Evolutionary conservation across 2,329 filamentous ascomycete genomes (phyloP).

Genomic region (Aspergillus fijiensis): DNA sequence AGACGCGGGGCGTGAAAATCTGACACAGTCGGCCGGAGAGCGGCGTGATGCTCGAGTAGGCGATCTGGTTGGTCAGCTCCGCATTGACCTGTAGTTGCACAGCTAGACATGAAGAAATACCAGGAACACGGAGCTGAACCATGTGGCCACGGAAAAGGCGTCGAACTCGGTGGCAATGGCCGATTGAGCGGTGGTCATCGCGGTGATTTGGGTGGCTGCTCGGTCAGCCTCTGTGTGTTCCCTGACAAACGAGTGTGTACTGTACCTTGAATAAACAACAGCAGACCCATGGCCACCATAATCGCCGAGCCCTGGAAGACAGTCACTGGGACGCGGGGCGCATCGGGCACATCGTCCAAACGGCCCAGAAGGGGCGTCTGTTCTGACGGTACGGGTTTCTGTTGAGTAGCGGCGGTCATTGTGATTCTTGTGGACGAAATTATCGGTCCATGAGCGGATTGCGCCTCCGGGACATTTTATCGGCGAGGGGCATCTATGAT

Average conservation of each 20-base stretch:
- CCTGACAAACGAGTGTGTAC: too few relatives aligned
- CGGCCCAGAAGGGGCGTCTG: slow-evolving; percentile 1
- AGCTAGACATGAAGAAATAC: slow-evolving; percentile 26
- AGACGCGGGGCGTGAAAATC: slow-evolving; percentile 68
- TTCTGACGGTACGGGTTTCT: background rate
- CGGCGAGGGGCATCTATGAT: background rate
- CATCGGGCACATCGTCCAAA: background rate
- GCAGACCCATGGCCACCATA: slow-evolving; percentile 1
- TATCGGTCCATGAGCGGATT: background rate
- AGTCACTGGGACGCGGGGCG: background rate
- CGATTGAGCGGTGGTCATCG: slow-evolving; percentile 78
- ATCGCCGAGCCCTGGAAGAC: background rate
- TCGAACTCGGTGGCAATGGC: slow-evolving; percentile 72
- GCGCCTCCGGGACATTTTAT: background rate
- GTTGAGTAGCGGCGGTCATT: background rate
- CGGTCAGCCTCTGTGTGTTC: background rate
- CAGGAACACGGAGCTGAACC: slow-evolving; percentile 79
- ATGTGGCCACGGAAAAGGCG: slow-evolving; percentile 70
- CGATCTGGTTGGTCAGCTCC: slow-evolving; percentile 48
- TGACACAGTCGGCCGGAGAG: slow-evolving; percentile 70
- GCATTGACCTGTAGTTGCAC: too few relatives aligned
- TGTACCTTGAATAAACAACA: slow-evolving; percentile 6
- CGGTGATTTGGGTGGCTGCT: slow-evolving; percentile 68
- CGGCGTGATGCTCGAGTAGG: slow-evolving; percentile 61
- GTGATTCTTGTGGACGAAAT: background rate